These are phyloP conservation scores for Rehmannia glutinosa DNA, from an alignment of 257 asterid species.

Conservation along the genomic window DNA sequence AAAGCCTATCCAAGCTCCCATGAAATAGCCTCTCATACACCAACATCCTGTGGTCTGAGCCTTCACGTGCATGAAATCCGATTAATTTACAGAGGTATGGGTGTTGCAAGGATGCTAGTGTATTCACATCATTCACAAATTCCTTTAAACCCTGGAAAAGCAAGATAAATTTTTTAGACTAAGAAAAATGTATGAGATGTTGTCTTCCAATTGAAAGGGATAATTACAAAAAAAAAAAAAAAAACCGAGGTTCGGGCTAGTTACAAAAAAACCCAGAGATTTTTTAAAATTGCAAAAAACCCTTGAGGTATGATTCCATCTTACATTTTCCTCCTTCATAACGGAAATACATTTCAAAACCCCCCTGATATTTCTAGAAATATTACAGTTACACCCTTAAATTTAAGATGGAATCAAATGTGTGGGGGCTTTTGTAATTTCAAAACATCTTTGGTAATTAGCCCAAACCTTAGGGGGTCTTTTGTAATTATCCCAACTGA, in stretches of 20 bases:
- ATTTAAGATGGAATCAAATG: too few relatives aligned
- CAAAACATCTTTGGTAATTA: too few relatives aligned
- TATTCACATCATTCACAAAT: slow-evolving; percentile 65
- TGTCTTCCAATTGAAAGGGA: background rate
- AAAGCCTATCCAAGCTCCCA: slow-evolving; percentile 81
- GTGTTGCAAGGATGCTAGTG: slow-evolving; percentile 75
- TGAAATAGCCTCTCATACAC: slow-evolving; percentile 81
- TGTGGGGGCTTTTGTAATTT: too few relatives aligned
- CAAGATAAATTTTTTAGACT: background rate
- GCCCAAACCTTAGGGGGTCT: too few relatives aligned
- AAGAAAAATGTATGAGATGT: background rate
- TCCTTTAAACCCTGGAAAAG: slow-evolving; percentile 74
- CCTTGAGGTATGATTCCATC: too few relatives aligned
- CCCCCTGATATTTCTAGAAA: too few relatives aligned
- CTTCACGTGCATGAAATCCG: slow-evolving; percentile 88
- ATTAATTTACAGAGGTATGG: slow-evolving; percentile 70
- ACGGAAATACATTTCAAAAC: too few relatives aligned
- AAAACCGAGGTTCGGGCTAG: too few relatives aligned
- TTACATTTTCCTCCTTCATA: too few relatives aligned
- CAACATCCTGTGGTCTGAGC: slow-evolving; percentile 75
- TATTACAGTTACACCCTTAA: too few relatives aligned
- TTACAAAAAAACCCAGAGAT: background rate
- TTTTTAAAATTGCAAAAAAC: background rate
- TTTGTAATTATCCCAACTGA: too few relatives aligned
- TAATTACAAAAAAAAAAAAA: too few relatives aligned